A percentile compares a stretch with the other conserved stretches of the same genome.
Evolutionary conservation across 1,139 yeast species (phyloP).

Genomic region (Suhomyces chickasaworum): DNA sequence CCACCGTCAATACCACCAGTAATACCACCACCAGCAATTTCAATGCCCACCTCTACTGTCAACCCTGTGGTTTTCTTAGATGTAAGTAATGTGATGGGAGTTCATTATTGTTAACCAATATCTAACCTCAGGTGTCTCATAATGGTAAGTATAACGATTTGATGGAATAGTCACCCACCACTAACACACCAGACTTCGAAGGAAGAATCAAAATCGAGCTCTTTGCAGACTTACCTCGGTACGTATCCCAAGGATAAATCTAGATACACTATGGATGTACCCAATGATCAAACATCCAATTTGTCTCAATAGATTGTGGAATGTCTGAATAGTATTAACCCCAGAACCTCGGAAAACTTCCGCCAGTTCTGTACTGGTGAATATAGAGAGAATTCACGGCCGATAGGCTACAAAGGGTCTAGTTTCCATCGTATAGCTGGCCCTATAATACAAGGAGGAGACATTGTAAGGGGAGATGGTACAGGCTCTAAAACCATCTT

Average conservation of each 20-base stretch:
- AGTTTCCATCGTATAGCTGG: slow-evolving; percentile 25
- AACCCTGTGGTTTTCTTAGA: slow-evolving; percentile 41
- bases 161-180: neutral
- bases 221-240: slow-evolving; percentile 42
- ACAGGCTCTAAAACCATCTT: slow-evolving; percentile 44
- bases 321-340: slow-evolving; percentile 20
- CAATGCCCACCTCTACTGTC: neutral
- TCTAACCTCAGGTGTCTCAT: slow-evolving; percentile 24
- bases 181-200: neutral
- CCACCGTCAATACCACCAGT: too few relatives aligned
- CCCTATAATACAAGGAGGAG: slow-evolving; percentile 44
- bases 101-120: neutral
- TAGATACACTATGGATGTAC: too few relatives aligned
- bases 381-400: slow-evolving; percentile 36
- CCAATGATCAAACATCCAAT: too few relatives aligned
- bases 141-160: slow-evolving; percentile 14
- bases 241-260: too few relatives aligned
- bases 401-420: slow-evolving; percentile 29
- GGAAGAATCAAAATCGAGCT: slow-evolving; percentile 46
- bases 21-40: too few relatives aligned
- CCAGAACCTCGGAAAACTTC: slow-evolving; percentile 52
- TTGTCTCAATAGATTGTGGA: too few relatives aligned
- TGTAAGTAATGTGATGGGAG: slow-evolving; percentile 22
- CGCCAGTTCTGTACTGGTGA: slow-evolving; percentile 61
- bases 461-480: slow-evolving; percentile 46